phyloP scores from a whole-genome alignment of 495 filamentous ascomycete genomes.

The Chlorociboria aeruginascens region DNA sequence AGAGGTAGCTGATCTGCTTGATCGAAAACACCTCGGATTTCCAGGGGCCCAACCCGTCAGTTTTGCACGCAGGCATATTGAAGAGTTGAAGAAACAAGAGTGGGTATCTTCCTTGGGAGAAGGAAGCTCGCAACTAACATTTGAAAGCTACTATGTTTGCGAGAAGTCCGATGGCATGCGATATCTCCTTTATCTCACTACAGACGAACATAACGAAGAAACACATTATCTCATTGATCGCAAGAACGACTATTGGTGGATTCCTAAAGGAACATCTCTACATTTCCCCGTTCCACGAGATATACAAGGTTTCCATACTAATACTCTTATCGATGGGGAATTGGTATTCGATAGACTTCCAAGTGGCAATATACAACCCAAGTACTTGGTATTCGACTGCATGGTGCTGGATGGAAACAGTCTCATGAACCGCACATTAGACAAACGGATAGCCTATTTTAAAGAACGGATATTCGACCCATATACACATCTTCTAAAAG shows the following conservation, averaged over 20 bases:
- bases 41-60: conserved; percentile 93
- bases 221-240: conserved; percentile 86
- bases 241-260: conserved; percentile 88
- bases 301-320: conserved; percentile 56
- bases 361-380: conserved; percentile 51
- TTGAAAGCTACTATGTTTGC: conserved; percentile 75
- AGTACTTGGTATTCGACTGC: conserved; percentile 88
- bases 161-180: conserved; percentile 97
- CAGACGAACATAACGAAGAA: conserved; percentile 36
- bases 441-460: conserved; percentile 84
- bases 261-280: conserved; percentile 38
- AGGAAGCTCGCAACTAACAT: background rate
- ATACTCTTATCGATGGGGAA: conserved; percentile 86
- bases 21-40: conserved; percentile 52
- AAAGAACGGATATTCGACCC: conserved; percentile 66
- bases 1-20: conserved; percentile 67
- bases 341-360: conserved; percentile 65
- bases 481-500: conserved; percentile 56
- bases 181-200: conserved; percentile 80
- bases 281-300: conserved; percentile 67
- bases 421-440: conserved; percentile 65
- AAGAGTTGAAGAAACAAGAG: conserved; percentile 67
- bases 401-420: conserved; percentile 66
- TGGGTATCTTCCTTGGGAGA: conserved; percentile 23
- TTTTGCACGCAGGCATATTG: conserved; percentile 65